Evolutionary conservation across 2,329 filamentous ascomycete species (phyloP).

Genomic region (Thelonectria olida): DNA sequence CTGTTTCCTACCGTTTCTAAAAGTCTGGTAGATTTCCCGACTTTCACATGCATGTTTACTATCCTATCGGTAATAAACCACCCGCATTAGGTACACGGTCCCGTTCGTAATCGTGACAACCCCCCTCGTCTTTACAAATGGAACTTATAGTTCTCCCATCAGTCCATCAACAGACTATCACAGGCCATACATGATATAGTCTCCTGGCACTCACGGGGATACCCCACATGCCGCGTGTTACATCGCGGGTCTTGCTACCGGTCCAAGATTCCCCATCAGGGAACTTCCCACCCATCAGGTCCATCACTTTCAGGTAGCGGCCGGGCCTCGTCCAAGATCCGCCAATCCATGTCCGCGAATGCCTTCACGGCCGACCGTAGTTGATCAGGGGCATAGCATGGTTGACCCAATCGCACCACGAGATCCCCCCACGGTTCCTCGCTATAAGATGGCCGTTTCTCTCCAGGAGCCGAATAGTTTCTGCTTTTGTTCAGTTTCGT

Average conservation of each 20-base stretch:
- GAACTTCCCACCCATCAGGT: slow-evolving; percentile 12
- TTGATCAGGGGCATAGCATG: slow-evolving; percentile 14
- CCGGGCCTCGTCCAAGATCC: slow-evolving; percentile 27
- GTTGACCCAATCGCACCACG: slow-evolving; percentile 19
- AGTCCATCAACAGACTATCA: slow-evolving; percentile 19
- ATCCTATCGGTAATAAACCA: not conserved
- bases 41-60: not conserved
- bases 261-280: slow-evolving; percentile 34
- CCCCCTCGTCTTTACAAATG: not conserved
- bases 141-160: slow-evolving; percentile 1
- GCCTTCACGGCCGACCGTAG: slow-evolving; percentile 25
- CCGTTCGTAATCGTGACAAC: not conserved
- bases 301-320: slow-evolving; percentile 17
- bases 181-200: slow-evolving; percentile 11
- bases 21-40: not conserved
- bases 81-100: too few species aligned
- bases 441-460: slow-evolving; percentile 18
- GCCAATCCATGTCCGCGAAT: slow-evolving; percentile 33
- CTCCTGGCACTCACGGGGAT: not conserved
- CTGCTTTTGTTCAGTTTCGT: slow-evolving; percentile 1
- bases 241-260: slow-evolving; percentile 26
- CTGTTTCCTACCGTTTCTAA: not conserved
- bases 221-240: slow-evolving; percentile 28
- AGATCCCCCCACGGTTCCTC: slow-evolving; percentile 8
- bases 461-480: not conserved